A percentile compares a stretch with the other conserved stretches of the same genome.
These are phyloP conservation scores for Fusarium proliferatum DNA, from an alignment of 2,329 filamentous ascomycete genomes.

Conservation along the genomic window DNA sequence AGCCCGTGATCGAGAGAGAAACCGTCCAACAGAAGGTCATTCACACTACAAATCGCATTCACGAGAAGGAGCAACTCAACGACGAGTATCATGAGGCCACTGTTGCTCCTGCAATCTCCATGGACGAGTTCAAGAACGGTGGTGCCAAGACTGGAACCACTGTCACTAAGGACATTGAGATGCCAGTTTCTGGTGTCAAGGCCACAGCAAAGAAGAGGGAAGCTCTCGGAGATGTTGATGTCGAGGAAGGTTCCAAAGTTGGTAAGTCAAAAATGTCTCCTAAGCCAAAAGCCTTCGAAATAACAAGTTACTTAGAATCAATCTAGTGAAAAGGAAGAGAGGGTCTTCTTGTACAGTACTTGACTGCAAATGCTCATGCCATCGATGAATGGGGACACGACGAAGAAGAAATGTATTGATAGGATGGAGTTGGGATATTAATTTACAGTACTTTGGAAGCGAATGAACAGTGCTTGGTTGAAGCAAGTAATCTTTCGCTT, in stretches of 20 bases:
- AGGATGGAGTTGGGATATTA: background rate
- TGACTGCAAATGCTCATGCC: conserved; percentile 9
- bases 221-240: background rate
- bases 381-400: background rate
- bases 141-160: background rate
- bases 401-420: background rate
- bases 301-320: conserved; percentile 14
- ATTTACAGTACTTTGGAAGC: background rate
- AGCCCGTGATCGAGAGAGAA: conserved; percentile 31
- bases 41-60: conserved; percentile 21
- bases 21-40: conserved; percentile 30
- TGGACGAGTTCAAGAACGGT: conserved; percentile 20
- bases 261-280: background rate
- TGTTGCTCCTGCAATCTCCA: conserved; percentile 6
- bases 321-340: conserved; percentile 16
- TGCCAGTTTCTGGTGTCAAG: background rate
- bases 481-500: background rate
- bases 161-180: conserved; percentile 7
- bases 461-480: background rate
- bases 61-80: conserved; percentile 25
- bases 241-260: background rate
- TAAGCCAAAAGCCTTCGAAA: background rate
- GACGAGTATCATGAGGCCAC: conserved; percentile 20
- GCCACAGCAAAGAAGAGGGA: conserved; percentile 3
- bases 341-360: background rate